Evolutionary conservation across 805 yeast species (phyloP).

Genomic region (Candida dendrica): DNA sequence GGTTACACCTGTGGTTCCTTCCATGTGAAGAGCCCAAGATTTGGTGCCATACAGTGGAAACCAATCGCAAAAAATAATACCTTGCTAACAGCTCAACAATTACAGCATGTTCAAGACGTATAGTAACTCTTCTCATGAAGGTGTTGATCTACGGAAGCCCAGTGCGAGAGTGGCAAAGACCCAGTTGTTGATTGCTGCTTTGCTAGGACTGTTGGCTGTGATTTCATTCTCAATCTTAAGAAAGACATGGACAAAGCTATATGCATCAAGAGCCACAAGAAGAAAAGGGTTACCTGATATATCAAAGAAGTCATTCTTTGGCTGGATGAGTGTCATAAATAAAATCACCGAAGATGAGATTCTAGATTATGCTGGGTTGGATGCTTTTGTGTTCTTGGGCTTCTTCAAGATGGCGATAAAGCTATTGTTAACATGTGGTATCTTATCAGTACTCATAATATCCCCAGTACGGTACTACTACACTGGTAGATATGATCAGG

Average conservation of each 20-base stretch:
- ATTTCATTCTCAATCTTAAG: conserved; percentile 64
- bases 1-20: background rate
- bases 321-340: conserved; percentile 72
- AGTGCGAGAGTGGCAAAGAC: conserved; percentile 57
- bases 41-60: background rate
- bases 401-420: conserved; percentile 86
- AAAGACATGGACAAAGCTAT: conserved; percentile 70
- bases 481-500: conserved; percentile 73
- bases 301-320: conserved; percentile 53
- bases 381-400: conserved; percentile 86
- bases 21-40: background rate
- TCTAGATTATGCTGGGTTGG: conserved; percentile 85
- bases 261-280: conserved; percentile 61
- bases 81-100: background rate
- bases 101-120: too few species aligned
- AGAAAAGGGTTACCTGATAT: conserved; percentile 51
- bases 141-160: conserved; percentile 18
- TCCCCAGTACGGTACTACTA: conserved; percentile 80
- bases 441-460: conserved; percentile 67
- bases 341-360: conserved; percentile 66
- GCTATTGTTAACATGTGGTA: conserved; percentile 52
- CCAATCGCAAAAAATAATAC: background rate
- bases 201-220: conserved; percentile 65
- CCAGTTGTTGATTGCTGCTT: conserved; percentile 63
- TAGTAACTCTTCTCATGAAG: conserved; percentile 1